Base-by-base conservation (phyloP, 2,329 filamentous ascomycete genomes). In the Blastomyces silverae region DNA sequence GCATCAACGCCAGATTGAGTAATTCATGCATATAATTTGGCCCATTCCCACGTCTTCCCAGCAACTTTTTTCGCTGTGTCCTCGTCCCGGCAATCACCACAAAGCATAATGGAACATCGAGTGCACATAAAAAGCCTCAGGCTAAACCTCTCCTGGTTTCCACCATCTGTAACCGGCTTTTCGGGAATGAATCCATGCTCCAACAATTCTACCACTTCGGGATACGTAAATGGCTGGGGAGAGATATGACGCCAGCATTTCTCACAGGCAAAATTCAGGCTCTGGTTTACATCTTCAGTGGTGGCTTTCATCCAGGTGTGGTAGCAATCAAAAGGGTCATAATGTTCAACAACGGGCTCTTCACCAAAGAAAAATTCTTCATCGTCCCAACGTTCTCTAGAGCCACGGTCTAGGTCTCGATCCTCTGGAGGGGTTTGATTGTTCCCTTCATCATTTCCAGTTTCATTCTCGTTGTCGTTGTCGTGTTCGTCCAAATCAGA, bases 301-400 rank as follows among this genome's bases (percentile, higher is more conserved):
- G 8, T 39, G 22, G 13, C 34, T 42, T 62, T 57, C 17, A 28
- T 42, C 66, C 65, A 68, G 7, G 17, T 11, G 58, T 68, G 65
- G 1, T 59, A 10, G 52, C 66, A 68, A 44, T 55, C 39, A 53
- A 65, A 56, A 3, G 64, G 61, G 52, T 68, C 46, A 25, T 62
- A 37, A 11, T 67, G 58, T 7, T 69, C 62, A 3, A 42, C 4
- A 17, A 61, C 52, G 13, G 68, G 69, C 44, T 70, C 72, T 17
- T 69, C 67, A 1, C 71, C 71, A 63, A 79, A 71, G 65, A 79
- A 76, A 72, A 84, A 81, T 65, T 73, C 55, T 13, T 20, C 52
- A 0, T 20, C 50, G 20, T 72, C 66, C 71, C 70, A 71, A 6
- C 68, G 62, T 1, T 6, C 2, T 6, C 31, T 11, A 11, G 62